Conservation (phyloP, 2,329 filamentous ascomycete genomes). For the Colletotrichum sp. region DNA sequence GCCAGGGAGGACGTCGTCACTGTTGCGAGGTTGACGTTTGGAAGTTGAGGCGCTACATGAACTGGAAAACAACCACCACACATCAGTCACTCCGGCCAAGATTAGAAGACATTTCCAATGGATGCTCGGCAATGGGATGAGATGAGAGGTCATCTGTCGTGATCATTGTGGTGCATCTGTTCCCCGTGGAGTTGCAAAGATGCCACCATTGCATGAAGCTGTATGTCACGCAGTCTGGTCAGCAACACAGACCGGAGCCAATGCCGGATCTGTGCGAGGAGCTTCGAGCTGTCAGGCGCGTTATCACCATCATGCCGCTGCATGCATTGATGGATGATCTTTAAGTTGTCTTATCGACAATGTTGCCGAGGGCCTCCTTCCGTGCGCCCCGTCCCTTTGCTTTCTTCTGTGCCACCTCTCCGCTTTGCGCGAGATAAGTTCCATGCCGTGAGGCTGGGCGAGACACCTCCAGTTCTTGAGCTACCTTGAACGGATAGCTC, state of each 20-base stretch:
- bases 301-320: not conserved
- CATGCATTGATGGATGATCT: not conserved
- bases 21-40: constrained; percentile 13
- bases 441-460: not conserved
- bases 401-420: not conserved
- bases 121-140: not conserved
- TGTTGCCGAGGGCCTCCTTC: not conserved
- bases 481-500: not conserved
- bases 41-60: not conserved
- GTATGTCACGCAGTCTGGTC: not conserved
- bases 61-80: not conserved
- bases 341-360: not conserved
- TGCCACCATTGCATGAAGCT: constrained; percentile 2
- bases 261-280: constrained; percentile 2
- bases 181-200: not conserved
- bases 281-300: not conserved
- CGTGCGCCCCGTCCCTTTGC: not conserved
- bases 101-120: not conserved
- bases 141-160: not conserved
- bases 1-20: constrained; percentile 12
- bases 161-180: not conserved
- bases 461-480: not conserved
- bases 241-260: not conserved
- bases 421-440: not conserved
- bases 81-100: not conserved